Percentiles rank a stretch among this genome's conserved stretches.
Conservation (phyloP, 495 filamentous ascomycete genomes). For the Xylaria grammica region DNA sequence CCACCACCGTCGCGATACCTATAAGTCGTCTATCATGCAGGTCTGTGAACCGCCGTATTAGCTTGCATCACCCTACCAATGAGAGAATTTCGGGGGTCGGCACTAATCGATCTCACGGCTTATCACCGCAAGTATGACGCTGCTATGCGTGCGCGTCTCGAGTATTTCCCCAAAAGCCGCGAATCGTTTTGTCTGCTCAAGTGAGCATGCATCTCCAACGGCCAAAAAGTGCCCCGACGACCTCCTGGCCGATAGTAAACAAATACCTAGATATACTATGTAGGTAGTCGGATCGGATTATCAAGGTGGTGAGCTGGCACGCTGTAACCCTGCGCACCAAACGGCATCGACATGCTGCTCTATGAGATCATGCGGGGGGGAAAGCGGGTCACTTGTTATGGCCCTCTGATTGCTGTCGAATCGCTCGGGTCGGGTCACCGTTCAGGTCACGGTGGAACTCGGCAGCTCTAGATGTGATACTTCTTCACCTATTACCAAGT, state of each 20-base stretch:
- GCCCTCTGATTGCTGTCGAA: conserved; percentile 23
- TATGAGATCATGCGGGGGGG: conserved; percentile 25
- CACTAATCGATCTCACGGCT: not conserved
- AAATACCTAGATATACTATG: not conserved
- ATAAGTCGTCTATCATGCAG: not conserved
- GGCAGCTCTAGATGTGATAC: no score
- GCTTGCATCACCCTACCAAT: not conserved
- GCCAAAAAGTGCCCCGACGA: not conserved
- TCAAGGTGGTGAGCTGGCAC: conserved; percentile 21
- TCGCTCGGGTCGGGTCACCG: conserved; percentile 13
- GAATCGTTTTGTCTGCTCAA: conserved; percentile 8
- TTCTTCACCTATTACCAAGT: not conserved
- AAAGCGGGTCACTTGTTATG: conserved; percentile 6
- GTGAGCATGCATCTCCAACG: not conserved
- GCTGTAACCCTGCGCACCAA: not conserved
- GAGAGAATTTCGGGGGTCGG: not conserved
- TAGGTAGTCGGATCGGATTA: not conserved
- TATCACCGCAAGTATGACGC: conserved; percentile 19
- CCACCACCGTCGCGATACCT: not conserved
- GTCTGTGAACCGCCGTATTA: not conserved
- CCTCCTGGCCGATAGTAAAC: no score
- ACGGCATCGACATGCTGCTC: not conserved
- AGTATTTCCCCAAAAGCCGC: not conserved
- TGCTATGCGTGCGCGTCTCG: not conserved
- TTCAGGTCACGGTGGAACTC: conserved; percentile 15